Conservation (phyloP, 2,329 filamentous ascomycete species). For the Fusarium paranaense region DNA sequence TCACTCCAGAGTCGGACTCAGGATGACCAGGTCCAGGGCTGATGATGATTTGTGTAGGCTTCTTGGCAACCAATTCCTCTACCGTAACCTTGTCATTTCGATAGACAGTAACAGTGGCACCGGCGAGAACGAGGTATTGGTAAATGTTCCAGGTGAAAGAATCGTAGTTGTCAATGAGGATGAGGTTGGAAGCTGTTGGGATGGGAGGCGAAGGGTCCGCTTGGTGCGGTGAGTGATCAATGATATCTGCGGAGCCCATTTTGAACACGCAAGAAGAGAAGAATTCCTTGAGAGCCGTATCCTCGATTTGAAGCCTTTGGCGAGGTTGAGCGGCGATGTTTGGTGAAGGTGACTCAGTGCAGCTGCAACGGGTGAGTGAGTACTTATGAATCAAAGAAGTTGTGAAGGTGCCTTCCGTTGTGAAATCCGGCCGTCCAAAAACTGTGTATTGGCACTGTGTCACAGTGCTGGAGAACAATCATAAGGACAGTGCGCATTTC, state of each 20-base stretch:
- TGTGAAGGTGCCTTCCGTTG: constrained; percentile 23
- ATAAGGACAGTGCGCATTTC: constrained; percentile 28
- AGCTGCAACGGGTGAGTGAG: background rate
- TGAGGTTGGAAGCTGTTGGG: constrained; percentile 85
- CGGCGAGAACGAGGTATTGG: constrained; percentile 97
- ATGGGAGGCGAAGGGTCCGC: constrained; percentile 79
- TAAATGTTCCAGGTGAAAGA: constrained; percentile 99
- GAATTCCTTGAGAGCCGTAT: background rate
- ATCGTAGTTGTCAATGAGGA: constrained; percentile 99
- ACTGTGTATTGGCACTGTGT: background rate
- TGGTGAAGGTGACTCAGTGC: constrained; percentile 38
- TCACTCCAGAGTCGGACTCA: constrained; percentile 89
- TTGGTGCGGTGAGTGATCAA: constrained; percentile 90
- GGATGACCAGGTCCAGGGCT: constrained; percentile 97
- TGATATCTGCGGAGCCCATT: constrained; percentile 64
- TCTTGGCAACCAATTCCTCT: constrained; percentile 83
- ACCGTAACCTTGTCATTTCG: constrained; percentile 93
- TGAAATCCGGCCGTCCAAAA: background rate
- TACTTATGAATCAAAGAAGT: constrained; percentile 32
- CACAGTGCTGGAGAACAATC: background rate
- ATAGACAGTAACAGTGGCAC: constrained; percentile 88
- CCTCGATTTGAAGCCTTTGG: constrained; percentile 1
- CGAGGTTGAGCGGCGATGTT: constrained; percentile 25
- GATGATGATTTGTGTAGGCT: constrained; percentile 93
- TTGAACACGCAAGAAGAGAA: constrained; percentile 35